Evolutionary conservation across 345 rosid species (phyloP).

Genomic region (Conringia planisiliqua): DNA sequence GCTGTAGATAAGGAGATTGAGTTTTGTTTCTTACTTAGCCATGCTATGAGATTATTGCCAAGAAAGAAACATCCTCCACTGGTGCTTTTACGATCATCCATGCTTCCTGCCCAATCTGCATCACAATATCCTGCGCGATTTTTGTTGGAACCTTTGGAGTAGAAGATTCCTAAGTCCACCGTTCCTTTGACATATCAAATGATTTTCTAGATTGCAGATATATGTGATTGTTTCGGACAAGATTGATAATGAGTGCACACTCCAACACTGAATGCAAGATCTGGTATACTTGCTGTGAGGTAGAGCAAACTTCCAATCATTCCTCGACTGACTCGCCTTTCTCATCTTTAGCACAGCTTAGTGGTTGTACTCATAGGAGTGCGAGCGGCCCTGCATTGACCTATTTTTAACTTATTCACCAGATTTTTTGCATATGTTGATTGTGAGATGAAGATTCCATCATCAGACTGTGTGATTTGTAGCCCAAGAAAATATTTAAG

Average conservation of each 20-base stretch:
- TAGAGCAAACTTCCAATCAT: background rate
- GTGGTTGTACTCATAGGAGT: background rate
- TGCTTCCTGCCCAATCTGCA: background rate
- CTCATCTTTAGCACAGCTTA: background rate
- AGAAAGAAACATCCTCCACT: background rate
- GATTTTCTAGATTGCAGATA: background rate
- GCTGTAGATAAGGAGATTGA: background rate
- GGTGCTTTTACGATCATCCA: background rate
- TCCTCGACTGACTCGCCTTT: background rate
- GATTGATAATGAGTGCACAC: background rate
- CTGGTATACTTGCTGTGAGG: background rate
- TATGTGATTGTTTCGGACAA: background rate
- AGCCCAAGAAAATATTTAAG: background rate
- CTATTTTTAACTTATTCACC: background rate
- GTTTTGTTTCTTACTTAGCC: background rate
- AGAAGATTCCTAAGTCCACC: fast-evolving
- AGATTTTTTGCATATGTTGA: background rate
- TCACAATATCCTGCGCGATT: background rate
- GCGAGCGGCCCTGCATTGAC: background rate
- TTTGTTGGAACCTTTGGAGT: background rate
- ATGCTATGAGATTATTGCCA: background rate
- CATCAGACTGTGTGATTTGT: background rate
- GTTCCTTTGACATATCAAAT: background rate
- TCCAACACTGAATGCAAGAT: background rate
- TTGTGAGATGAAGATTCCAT: background rate